These are phyloP conservation scores for Sphaerosporella brunnea DNA, from an alignment of 495 filamentous ascomycete species.

Conservation along the genomic window DNA sequence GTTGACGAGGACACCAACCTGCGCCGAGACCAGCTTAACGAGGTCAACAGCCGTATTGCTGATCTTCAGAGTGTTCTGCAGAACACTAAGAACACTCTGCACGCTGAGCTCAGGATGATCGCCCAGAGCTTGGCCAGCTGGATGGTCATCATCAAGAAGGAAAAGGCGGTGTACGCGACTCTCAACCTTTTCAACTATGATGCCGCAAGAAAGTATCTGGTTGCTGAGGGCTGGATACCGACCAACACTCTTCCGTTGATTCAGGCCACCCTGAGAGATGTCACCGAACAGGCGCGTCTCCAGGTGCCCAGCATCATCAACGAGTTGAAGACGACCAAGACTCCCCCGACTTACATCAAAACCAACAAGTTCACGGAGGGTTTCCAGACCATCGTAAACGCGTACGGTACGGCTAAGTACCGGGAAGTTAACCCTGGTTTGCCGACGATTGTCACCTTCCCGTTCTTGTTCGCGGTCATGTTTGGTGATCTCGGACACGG, in stretches of 20 bases:
- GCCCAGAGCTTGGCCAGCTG: constrained; percentile 75
- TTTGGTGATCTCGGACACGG: constrained; percentile 95
- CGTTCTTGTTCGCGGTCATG: constrained; percentile 98
- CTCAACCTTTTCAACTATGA: constrained; percentile 95
- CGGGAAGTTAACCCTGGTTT: constrained; percentile 91
- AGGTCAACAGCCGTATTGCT: constrained; percentile 79
- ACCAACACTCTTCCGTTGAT: constrained; percentile 78
- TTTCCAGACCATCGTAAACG: constrained; percentile 98
- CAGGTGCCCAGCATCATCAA: constrained; percentile 96
- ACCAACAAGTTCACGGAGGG: constrained; percentile 96
- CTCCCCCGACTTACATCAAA: constrained; percentile 84
- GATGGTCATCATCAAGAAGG: constrained; percentile 94
- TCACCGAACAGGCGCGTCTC: constrained; percentile 83
- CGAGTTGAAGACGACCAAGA: constrained; percentile 88
- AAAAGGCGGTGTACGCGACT: constrained; percentile 95
- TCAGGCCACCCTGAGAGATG: constrained; percentile 89
- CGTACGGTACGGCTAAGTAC: constrained; percentile 94
- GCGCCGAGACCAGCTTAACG: constrained; percentile 82
- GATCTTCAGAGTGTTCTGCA: constrained; percentile 79
- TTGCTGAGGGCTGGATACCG: constrained; percentile 94
- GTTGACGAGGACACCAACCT: constrained; percentile 95
- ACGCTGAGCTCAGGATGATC: constrained; percentile 84
- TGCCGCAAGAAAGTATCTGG: constrained; percentile 81
- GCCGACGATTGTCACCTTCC: constrained; percentile 89
- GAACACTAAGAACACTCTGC: constrained; percentile 91